Base-by-base conservation (phyloP, 2,329 filamentous ascomycete species). In the Talaromyces pinophilus region DNA sequence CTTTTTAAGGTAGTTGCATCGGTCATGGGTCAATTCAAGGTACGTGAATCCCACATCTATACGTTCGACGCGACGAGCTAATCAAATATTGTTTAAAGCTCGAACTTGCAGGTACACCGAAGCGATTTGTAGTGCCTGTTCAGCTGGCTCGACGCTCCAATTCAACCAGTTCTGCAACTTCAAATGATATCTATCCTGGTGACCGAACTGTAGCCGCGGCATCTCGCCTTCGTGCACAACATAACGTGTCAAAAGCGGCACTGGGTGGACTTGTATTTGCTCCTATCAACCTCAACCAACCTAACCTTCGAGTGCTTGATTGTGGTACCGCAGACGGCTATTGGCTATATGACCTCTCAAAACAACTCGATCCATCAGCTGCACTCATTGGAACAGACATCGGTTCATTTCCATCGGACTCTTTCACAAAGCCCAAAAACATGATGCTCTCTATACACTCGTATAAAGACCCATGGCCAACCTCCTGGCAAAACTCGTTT, bases 321-420 rank as follows among this genome's bases (percentile, higher is more conserved):
- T 65, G 54, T 35, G 63, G 63, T 38, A 65, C 63, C 4, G 63
- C 63, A 3, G 63, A 60, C 11, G 63, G 63, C 13, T 65, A 65
- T 44, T 65, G 63, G 63, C 54, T 65, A 4, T 60, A 59, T 33
- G 63, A 65, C 28, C 28, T 65, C 8, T 65, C 63, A 11, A 59
- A 60, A 19, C 19, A 59, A 44, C 54, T 65, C 25, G 42, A 48
- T 60, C 28, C 63, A 4, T 65, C 63, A 5, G 33, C 63, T 15
- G 30, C 52, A 8, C 48, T 65, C 19, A 44, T 60, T 40, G 63
- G 63, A 13, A 65, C 63, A 15, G 63, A 65, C 25, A 65, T 65
- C 40, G 63, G 35, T 17, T 52, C 63, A 13, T 65, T 65, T 33
- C 63, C 63, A n/a, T 38, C 42, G 8, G 30, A 65, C 55, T 65